A percentile compares a stretch with the other conserved stretches of the same genome.
phyloP scores from a whole-genome alignment of 192 early-diverging fungal genomes.

The Bifiguratus adelaidae region DNA sequence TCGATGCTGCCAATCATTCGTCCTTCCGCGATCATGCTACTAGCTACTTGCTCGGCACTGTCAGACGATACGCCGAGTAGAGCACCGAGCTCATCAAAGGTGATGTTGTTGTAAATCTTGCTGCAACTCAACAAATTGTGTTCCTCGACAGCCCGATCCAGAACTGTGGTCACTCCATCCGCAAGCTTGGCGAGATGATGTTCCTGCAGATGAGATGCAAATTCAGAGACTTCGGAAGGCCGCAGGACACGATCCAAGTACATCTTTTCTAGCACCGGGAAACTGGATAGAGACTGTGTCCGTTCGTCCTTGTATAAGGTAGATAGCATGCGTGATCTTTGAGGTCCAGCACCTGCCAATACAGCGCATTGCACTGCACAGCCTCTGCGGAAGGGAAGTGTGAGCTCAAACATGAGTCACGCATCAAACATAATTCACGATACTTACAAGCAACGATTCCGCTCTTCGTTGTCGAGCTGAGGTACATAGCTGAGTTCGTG shows the following conservation, averaged over 20 bases:
- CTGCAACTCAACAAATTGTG: constrained; percentile 87
- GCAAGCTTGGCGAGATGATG: constrained; percentile 70
- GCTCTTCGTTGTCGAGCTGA: constrained; percentile 48
- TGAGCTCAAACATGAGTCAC: constrained; percentile 5
- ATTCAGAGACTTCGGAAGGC: constrained; percentile 68
- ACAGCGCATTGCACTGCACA: constrained; percentile 88
- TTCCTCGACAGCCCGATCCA: constrained; percentile 90
- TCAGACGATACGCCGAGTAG: constrained; percentile 67
- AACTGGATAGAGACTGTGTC: constrained; percentile 61
- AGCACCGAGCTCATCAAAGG: constrained; percentile 74
- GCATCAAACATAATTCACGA: not conserved
- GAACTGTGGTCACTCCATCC: constrained; percentile 61
- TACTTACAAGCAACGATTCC: constrained; percentile 40
- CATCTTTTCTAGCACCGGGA: constrained; percentile 88
- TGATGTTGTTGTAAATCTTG: constrained; percentile 88
- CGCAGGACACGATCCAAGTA: constrained; percentile 82
- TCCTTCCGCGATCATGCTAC: constrained; percentile 85
- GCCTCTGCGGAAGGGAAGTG: too few relatives aligned
- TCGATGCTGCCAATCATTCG: constrained; percentile 85
- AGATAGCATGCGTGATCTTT: constrained; percentile 75
- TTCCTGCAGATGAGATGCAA: constrained; percentile 54
- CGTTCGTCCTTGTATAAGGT: constrained; percentile 90
- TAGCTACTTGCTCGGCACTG: constrained; percentile 77
- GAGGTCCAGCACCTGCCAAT: constrained; percentile 84
- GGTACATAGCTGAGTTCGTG: constrained; percentile 71